Conservation (phyloP, 768 basidiomycete species). For the Amanita rubescens region DNA sequence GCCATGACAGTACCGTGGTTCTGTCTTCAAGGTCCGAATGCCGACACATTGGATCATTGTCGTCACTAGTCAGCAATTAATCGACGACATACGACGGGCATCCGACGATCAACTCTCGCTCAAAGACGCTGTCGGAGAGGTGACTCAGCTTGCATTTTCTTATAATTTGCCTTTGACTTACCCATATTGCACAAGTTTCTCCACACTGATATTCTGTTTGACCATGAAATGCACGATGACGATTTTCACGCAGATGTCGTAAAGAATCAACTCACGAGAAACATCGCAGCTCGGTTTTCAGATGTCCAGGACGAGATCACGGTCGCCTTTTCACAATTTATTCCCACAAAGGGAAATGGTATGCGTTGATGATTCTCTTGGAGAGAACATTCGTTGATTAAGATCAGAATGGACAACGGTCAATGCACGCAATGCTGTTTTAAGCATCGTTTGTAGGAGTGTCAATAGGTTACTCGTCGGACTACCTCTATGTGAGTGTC, state of each 20-base stretch:
- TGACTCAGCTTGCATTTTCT: not conserved
- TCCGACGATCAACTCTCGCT: constrained; percentile 38
- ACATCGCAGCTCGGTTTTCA: constrained; percentile 18
- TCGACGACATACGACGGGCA: constrained; percentile 39
- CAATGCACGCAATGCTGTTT: constrained; percentile 8
- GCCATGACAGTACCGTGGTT: constrained; percentile 15
- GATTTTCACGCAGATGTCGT: constrained; percentile 14
- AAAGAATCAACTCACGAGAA: constrained; percentile 20
- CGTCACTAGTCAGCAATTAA: constrained; percentile 27
- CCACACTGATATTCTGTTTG: constrained; percentile 29
- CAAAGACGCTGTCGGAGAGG: constrained; percentile 24
- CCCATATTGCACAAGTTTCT: constrained; percentile 9
- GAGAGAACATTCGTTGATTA: not conserved
- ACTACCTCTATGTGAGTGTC: constrained; percentile 16
- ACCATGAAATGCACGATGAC: constrained; percentile 14
- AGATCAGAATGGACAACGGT: constrained; percentile 12
- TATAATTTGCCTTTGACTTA: not conserved
- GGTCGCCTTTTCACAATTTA: constrained; percentile 14
- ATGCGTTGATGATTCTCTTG: not conserved
- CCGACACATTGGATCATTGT: constrained; percentile 41
- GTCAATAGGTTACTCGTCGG: constrained; percentile 20
- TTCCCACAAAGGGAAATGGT: constrained; percentile 3
- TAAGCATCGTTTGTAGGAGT: constrained; percentile 17
- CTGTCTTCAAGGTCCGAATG: constrained; percentile 35
- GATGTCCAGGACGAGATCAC: constrained; percentile 20